A percentile compares a stretch with the other conserved stretches of the same genome.
Conservation (phyloP, 768 basidiomycete genomes). For the Hericium erinaceus region DNA sequence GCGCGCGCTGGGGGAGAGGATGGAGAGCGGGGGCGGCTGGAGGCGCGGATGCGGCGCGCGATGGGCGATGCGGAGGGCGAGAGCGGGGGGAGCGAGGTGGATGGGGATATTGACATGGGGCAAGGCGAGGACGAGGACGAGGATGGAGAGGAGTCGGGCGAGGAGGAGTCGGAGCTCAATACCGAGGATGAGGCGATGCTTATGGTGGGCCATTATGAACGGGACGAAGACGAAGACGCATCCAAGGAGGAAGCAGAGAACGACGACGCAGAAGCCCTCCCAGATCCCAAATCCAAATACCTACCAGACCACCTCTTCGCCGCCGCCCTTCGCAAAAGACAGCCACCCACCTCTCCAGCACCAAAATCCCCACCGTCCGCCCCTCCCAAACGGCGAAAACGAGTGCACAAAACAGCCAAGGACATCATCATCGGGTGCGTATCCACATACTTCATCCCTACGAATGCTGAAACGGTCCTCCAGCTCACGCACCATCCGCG, state of each 20-base stretch:
- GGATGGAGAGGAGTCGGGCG: neutral
- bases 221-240: neutral
- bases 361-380: neutral
- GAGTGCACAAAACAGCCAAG: slow-evolving; percentile 2
- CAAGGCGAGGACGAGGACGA: slow-evolving; percentile 2
- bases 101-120: neutral
- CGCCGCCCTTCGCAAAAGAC: slow-evolving; percentile 3
- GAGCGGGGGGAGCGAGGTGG: neutral
- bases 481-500: slow-evolving; percentile 11
- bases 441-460: neutral
- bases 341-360: neutral
- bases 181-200: no score
- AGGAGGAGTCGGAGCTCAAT: neutral
- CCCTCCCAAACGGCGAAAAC: neutral
- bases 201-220: neutral
- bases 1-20: neutral
- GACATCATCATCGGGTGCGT: slow-evolving; percentile 14
- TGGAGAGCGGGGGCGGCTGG: slow-evolving; percentile 1
- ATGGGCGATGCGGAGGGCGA: slow-evolving; percentile 14
- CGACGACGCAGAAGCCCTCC: neutral
- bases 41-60: slow-evolving; percentile 12
- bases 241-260: neutral
- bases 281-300: slow-evolving; percentile 7
- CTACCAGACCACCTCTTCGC: slow-evolving; percentile 14
- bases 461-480: neutral